Evolutionary conservation across 1,284 basidiomycete genomes (phyloP).

Genomic region (Chondrostereum purpureum): DNA sequence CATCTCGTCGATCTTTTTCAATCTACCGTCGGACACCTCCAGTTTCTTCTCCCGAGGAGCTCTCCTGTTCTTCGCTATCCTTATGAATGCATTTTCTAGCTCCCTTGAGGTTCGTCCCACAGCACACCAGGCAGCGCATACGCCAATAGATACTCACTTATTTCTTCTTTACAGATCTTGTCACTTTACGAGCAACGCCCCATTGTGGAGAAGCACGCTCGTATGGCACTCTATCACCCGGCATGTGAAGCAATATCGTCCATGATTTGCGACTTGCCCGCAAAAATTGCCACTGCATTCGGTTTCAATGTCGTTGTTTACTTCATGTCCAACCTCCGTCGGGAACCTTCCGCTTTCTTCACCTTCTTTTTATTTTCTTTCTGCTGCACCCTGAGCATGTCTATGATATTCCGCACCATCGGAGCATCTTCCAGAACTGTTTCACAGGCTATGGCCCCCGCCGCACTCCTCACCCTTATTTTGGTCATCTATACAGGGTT

Average conservation of each 20-base stretch:
- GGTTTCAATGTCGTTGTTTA: conserved; percentile 9
- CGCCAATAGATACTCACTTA: neutral
- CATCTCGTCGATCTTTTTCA: conserved; percentile 44
- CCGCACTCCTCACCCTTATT: conserved; percentile 32
- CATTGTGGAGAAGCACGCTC: conserved; percentile 27
- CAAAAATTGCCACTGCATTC: conserved; percentile 13
- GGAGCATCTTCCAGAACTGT: conserved; percentile 30
- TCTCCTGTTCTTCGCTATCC: conserved; percentile 23
- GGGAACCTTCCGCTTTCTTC: conserved; percentile 10
- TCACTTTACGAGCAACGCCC: conserved; percentile 32
- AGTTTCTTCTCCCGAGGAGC: conserved; percentile 45
- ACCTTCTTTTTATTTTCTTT: conserved; percentile 28
- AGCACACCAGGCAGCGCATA: neutral
- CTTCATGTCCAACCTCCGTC: conserved; percentile 13
- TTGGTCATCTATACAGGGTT: conserved; percentile 30
- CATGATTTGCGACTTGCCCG: conserved; percentile 17
- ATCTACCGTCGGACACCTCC: conserved; percentile 30
- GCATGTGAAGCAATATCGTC: conserved; percentile 16
- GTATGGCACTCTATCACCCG: conserved; percentile 11
- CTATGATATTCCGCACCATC: conserved; percentile 38
- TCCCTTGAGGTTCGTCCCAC: conserved; percentile 7
- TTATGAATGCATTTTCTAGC: conserved; percentile 9
- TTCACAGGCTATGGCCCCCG: conserved; percentile 31
- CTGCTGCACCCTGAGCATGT: conserved; percentile 31
- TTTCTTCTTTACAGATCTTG: conserved; percentile 26